phyloP scores from a whole-genome alignment of 2,329 filamentous ascomycete species.

The Exophiala alcalophila region DNA sequence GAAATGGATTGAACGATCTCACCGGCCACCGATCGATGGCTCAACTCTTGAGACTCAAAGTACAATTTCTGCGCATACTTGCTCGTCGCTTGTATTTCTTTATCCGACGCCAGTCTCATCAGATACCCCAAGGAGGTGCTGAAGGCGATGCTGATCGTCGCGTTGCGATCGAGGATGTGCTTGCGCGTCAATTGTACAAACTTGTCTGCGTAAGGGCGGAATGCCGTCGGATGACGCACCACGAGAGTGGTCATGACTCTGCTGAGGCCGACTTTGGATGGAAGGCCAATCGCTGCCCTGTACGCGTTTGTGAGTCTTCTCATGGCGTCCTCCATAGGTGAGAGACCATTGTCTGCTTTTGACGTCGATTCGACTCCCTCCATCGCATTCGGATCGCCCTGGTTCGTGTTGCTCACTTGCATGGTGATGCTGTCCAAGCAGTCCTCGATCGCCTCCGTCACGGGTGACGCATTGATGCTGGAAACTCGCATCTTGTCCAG shows the following conservation, averaged over 20 bases:
- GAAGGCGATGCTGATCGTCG: conserved; percentile 87
- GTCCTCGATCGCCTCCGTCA: conserved; percentile 88
- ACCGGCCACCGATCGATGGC: conserved; percentile 69
- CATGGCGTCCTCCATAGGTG: conserved; percentile 65
- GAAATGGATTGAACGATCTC: conserved; percentile 81
- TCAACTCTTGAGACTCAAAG: conserved; percentile 75
- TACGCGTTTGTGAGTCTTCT: conserved; percentile 73
- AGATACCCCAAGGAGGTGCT: conserved; percentile 84
- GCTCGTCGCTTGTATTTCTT: conserved; percentile 55
- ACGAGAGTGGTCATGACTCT: conserved; percentile 80
- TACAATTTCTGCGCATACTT: conserved; percentile 66
- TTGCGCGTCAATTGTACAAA: conserved; percentile 78
- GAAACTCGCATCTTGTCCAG: conserved; percentile 84
- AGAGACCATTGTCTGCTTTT: background rate
- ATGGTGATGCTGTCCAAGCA: conserved; percentile 81
- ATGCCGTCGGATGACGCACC: conserved; percentile 71
- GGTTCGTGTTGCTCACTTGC: conserved; percentile 43
- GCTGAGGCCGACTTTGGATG: conserved; percentile 88
- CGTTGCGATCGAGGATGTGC: conserved; percentile 83
- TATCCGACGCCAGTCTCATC: conserved; percentile 61
- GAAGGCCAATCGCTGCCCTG: conserved; percentile 82
- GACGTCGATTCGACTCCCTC: conserved; percentile 20
- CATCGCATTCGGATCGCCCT: conserved; percentile 18
- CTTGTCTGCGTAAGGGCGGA: conserved; percentile 69
- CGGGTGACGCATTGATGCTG: conserved; percentile 78